Base-by-base conservation (phyloP, 2,329 filamentous ascomycete genomes). In the Plectosphaerella plurivora region DNA sequence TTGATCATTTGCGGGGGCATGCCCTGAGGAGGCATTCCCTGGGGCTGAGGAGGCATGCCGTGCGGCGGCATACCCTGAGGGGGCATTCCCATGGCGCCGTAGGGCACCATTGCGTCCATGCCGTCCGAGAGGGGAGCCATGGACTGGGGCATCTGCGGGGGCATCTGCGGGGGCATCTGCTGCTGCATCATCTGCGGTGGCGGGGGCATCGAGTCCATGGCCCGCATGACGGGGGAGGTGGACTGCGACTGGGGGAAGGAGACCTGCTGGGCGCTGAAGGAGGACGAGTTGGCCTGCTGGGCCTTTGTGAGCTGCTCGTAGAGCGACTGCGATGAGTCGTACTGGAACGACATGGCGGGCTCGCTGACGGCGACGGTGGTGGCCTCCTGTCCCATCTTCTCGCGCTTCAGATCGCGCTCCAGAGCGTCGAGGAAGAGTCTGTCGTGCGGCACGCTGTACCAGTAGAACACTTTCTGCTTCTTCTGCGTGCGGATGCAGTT, bases 401-500 rank as follows among this genome's bases (percentile, higher is more conserved):
- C 94, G 66, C 94, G 86, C 85, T 99, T 99, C 67, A 99, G 75
- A 68, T 99, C 94, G 59, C 94, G 88, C 80, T 99, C 94, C 63
- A 99, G 79, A 39, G 94, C 94, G 75, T 99, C 94, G 61, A 99
- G 86, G 75, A 99, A 99, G 49, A 99, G 84, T 51, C 94, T 86
- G 73, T 99, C 94, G 70, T 99, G 94, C 1, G 94, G 94, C 47
- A 99, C 94, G 76, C 92, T 97, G 75, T 97, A 99, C 94, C 94
- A 99, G 77, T 97, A 99, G 68, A 99, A 99, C 60, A 99, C 94
- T 79, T 99, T 99, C 69, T 99, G 94, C 82, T 99, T 99, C 85
- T 99, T 99, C 73, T 99, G 94, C 37, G 94, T 99, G 62, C 94
- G 87, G 63, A 99, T 99, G 81, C 94, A 99, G 79, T 99, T 99